Conservation (phyloP, 805 yeast genomes). For the Candida pseudofarinosa region DNA sequence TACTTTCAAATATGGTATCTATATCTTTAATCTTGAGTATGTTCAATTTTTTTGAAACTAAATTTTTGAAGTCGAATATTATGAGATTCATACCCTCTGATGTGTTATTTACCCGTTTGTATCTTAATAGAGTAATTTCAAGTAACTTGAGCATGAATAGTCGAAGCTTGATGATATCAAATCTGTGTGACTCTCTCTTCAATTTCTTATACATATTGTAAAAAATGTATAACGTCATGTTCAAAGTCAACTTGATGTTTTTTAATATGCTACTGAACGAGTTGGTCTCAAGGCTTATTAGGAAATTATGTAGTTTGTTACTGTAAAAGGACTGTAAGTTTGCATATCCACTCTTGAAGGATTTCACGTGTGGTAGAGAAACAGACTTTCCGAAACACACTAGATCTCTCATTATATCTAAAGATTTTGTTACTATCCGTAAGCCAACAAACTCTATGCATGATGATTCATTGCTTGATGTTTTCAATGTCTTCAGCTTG, state of each 20-base stretch:
- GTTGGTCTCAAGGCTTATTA: slow-evolving; percentile 15
- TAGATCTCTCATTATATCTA: slow-evolving; percentile 15
- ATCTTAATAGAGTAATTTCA: slow-evolving; percentile 10
- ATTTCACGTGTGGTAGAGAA: slow-evolving; percentile 9
- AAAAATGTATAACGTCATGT: slow-evolving; percentile 10
- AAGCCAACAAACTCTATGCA: slow-evolving; percentile 28
- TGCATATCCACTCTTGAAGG: slow-evolving; percentile 16
- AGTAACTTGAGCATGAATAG: slow-evolving; percentile 12
- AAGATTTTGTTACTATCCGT: slow-evolving; percentile 16
- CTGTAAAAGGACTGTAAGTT: slow-evolving; percentile 21
- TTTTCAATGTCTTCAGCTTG: slow-evolving; percentile 21
- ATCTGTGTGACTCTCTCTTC: slow-evolving; percentile 3
- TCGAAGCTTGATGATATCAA: slow-evolving; percentile 7
- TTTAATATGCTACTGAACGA: slow-evolving; percentile 9
- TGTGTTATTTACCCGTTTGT: slow-evolving; percentile 10
- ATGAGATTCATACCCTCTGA: slow-evolving; percentile 5
- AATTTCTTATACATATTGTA: slow-evolving; percentile 4
- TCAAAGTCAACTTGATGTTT: slow-evolving; percentile 11
- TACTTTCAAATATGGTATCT: not conserved
- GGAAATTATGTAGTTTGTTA: slow-evolving; percentile 14
- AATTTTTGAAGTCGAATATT: slow-evolving; percentile 6
- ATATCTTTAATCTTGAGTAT: not conserved
- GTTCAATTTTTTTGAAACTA: not conserved
- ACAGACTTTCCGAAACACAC: slow-evolving; percentile 6
- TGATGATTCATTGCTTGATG: slow-evolving; percentile 3